Evolutionary conservation across 2,329 filamentous ascomycete genomes (phyloP).

Genomic region (Ophiostoma himal-ulmi): DNA sequence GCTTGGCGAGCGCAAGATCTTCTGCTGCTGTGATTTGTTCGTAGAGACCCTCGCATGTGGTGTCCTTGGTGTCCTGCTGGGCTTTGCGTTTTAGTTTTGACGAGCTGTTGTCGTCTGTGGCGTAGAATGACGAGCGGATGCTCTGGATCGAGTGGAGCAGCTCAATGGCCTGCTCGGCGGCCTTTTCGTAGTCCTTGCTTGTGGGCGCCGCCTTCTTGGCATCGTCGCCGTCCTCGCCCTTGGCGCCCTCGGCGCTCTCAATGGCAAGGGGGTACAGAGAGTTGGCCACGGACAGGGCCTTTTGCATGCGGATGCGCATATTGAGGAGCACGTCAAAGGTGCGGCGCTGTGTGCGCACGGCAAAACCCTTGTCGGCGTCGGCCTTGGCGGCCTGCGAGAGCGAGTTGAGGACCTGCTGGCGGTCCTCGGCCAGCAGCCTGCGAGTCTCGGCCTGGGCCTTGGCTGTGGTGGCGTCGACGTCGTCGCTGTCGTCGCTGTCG

Average conservation of each 20-base stretch:
- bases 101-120: conserved; percentile 36
- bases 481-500: conserved; percentile 34
- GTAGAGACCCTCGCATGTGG: conserved; percentile 63
- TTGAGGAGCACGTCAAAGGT: conserved; percentile 86
- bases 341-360: conserved; percentile 78
- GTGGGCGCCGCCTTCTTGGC: conserved; percentile 31
- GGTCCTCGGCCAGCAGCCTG: conserved; percentile 61
- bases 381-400: conserved; percentile 59
- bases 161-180: conserved; percentile 57
- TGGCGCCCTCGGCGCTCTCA: conserved; percentile 33
- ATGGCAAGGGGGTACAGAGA: conserved; percentile 52
- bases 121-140: conserved; percentile 57
- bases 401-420: conserved; percentile 59
- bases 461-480: conserved; percentile 31
- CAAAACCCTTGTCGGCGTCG: conserved; percentile 78
- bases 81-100: conserved; percentile 36
- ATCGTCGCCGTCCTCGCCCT: conserved; percentile 34
- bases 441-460: conserved; percentile 53
- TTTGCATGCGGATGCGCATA: conserved; percentile 86
- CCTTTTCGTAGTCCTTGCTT: conserved; percentile 60
- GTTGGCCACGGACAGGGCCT: conserved; percentile 77
- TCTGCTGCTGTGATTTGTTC: conserved; percentile 63
- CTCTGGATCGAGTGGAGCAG: conserved; percentile 76
- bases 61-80: background rate
- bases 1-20: conserved; percentile 49